These are phyloP conservation scores for Rhinocladiella mackenziei DNA, from an alignment of 2,329 filamentous ascomycete genomes.

Conservation along the genomic window DNA sequence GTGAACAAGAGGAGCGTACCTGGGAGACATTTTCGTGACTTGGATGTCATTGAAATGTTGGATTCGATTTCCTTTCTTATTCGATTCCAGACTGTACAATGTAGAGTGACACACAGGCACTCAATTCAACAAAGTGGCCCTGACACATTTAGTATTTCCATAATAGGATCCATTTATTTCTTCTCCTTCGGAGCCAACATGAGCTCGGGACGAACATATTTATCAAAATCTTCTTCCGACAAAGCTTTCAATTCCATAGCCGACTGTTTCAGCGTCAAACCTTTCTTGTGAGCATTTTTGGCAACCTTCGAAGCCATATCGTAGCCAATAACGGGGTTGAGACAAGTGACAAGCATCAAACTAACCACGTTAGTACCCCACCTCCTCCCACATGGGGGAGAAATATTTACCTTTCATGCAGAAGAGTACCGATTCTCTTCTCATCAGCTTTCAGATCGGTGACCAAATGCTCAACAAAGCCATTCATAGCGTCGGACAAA, in stretches of 20 bases:
- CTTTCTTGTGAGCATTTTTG: slow-evolving; percentile 99
- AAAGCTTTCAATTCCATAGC: slow-evolving; percentile 90
- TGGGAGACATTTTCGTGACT: too few relatives aligned
- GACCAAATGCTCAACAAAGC: slow-evolving; percentile 91
- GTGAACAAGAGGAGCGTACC: too few relatives aligned
- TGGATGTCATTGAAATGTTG: too few relatives aligned
- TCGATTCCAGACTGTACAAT: too few relatives aligned
- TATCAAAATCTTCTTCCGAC: slow-evolving; percentile 84
- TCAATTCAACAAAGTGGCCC: too few relatives aligned
- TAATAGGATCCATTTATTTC: slow-evolving; percentile 51
- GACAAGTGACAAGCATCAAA: slow-evolving; percentile 95
- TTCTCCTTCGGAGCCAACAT: slow-evolving; percentile 83
- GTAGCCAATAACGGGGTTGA: slow-evolving; percentile 96
- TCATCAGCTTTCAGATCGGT: slow-evolving; percentile 87
- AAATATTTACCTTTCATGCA: slow-evolving; percentile 79
- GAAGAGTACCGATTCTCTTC: slow-evolving; percentile 79
- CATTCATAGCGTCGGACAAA: slow-evolving; percentile 85
- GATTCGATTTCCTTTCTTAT: too few relatives aligned
- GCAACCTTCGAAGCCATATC: slow-evolving; percentile 96
- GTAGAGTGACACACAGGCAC: too few relatives aligned
- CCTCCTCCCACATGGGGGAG: neutral
- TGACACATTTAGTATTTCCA: too few relatives aligned
- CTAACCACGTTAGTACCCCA: slow-evolving; percentile 44
- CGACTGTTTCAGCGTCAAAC: slow-evolving; percentile 84
- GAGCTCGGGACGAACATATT: slow-evolving; percentile 83